Evolutionary conservation across 805 yeast genomes (phyloP).

Genomic region (Jamesozyma rosinii): DNA sequence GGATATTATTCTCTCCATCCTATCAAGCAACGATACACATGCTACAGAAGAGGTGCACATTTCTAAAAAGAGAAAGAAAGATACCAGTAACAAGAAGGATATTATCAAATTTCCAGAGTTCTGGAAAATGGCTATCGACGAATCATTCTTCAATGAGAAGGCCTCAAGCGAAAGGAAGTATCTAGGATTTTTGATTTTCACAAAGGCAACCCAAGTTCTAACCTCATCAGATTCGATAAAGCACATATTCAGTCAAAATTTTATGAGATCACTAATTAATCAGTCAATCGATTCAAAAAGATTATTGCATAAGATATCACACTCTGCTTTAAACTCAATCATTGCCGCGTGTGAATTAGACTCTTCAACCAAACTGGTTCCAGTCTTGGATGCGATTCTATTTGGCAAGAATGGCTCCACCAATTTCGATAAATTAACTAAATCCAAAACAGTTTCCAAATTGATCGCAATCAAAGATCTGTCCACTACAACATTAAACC

Average conservation of each 20-base stretch:
- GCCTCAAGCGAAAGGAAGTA: conserved; percentile 80
- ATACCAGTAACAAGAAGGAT: conserved; percentile 18
- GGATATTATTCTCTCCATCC: conserved; percentile 41
- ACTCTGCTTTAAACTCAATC: conserved; percentile 39
- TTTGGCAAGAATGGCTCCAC: conserved; percentile 45
- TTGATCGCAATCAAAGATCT: conserved; percentile 26
- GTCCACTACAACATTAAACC: conserved; percentile 17
- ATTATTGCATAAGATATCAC: conserved; percentile 57
- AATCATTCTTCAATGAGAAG: conserved; percentile 62
- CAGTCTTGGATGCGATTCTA: conserved; percentile 31
- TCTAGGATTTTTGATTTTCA: conserved; percentile 74
- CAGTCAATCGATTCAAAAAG: conserved; percentile 64
- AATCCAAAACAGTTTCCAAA: conserved; percentile 52
- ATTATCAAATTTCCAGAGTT: conserved; percentile 47
- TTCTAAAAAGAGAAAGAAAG: conserved; percentile 36
- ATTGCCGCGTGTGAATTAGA: conserved; percentile 33
- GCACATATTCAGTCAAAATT: conserved; percentile 48
- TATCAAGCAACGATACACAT: neutral
- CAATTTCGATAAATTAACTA: conserved; percentile 69
- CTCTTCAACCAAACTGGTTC: conserved; percentile 28
- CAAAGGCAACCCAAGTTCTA: conserved; percentile 34
- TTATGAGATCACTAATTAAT: conserved; percentile 64
- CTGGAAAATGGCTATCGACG: conserved; percentile 75
- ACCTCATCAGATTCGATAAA: conserved; percentile 13
- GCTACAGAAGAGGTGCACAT: conserved; percentile 10